These are phyloP conservation scores for Dictyostelium brefeldianum DNA, from an alignment of 78 protist genomes.

Conservation along the genomic window DNA sequence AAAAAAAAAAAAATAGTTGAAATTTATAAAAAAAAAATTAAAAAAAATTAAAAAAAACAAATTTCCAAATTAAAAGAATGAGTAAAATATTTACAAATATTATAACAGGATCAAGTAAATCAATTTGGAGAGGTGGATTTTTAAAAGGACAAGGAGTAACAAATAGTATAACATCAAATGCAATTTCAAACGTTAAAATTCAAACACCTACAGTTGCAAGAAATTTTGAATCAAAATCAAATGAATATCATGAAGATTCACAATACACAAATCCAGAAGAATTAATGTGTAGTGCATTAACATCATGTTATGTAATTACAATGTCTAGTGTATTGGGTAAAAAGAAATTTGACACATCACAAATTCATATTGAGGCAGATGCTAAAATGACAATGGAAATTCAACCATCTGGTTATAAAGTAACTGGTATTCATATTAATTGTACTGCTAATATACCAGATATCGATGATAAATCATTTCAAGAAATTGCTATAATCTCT, in stretches of 20 bases:
- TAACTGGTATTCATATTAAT: constrained; percentile 13
- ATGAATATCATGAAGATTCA: background rate
- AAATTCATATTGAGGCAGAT: constrained; percentile 19
- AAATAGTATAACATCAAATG: background rate
- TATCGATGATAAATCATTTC: background rate
- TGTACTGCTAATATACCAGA: constrained; percentile 28
- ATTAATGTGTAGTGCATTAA: constrained; percentile 31
- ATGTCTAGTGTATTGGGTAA: constrained; percentile 24
- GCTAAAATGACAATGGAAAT: constrained; percentile 21
- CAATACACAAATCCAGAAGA: constrained; percentile 57
- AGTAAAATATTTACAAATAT: background rate
- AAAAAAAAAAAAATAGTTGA: too few relatives aligned
- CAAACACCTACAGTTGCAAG: background rate
- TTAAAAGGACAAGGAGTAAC: background rate
- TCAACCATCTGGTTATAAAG: constrained; percentile 2
- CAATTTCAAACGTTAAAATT: background rate
- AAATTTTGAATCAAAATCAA: background rate
- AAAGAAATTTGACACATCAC: background rate
- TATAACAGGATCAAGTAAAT: background rate
- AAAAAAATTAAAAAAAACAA: too few relatives aligned
- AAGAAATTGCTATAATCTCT: background rate
- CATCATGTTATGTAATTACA: constrained; percentile 38
- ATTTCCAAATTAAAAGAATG: background rate
- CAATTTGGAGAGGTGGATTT: constrained; percentile 1
- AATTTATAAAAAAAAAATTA: too few relatives aligned